These are phyloP conservation scores for Aspergillus intermedius DNA, from an alignment of 2,329 filamentous ascomycete genomes.

Conservation along the genomic window DNA sequence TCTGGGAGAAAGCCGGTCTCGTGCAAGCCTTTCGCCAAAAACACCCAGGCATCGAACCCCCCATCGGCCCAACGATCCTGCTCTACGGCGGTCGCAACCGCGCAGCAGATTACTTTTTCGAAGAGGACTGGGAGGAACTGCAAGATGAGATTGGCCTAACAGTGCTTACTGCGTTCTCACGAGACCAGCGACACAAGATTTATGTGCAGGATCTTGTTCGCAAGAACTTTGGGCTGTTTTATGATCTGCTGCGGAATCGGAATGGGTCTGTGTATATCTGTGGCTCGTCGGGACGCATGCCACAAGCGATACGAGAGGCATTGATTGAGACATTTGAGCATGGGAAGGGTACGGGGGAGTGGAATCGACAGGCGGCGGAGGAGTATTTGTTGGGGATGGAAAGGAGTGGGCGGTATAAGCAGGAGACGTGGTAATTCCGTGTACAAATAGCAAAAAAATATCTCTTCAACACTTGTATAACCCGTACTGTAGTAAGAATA, in stretches of 20 bases:
- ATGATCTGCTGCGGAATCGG: constrained; percentile 45
- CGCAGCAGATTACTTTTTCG: constrained; percentile 73
- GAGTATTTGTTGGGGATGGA: constrained; percentile 53
- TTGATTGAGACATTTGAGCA: constrained; percentile 55
- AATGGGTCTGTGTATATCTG: constrained; percentile 48
- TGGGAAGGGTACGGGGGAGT: constrained; percentile 40
- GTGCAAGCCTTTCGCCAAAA: constrained; percentile 25
- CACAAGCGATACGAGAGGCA: constrained; percentile 60
- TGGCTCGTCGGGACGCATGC: constrained; percentile 62
- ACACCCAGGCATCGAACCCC: constrained; percentile 19
- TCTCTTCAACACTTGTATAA: background rate
- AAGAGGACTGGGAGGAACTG: constrained; percentile 61
- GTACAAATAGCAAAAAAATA: background rate
- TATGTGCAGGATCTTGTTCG: constrained; percentile 63
- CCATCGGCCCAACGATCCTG: constrained; percentile 50
- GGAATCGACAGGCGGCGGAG: constrained; percentile 47
- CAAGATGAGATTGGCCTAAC: constrained; percentile 40
- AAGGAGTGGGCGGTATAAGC: constrained; percentile 56
- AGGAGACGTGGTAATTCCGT: constrained; percentile 59
- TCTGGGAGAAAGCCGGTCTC: constrained; percentile 61
- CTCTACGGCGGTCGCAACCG: constrained; percentile 81
- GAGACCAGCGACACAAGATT: constrained; percentile 58
- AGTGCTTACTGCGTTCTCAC: constrained; percentile 61
- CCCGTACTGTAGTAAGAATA: background rate
- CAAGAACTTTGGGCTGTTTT: constrained; percentile 45